phyloP scores from a whole-genome alignment of 805 yeast species.

The Teunomyces stri region DNA sequence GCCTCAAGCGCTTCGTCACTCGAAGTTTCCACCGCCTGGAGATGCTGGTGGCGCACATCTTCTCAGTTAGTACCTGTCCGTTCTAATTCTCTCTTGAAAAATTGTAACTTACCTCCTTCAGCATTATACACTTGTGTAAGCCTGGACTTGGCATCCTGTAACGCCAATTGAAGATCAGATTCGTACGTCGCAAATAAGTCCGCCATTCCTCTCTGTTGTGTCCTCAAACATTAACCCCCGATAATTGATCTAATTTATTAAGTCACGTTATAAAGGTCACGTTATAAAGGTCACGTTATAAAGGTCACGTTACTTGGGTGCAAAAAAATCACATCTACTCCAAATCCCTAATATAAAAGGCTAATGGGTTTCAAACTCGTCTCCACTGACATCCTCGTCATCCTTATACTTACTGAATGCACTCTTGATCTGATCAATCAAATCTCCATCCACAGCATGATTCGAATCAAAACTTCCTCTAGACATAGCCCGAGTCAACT shows the following conservation, averaged over 20 bases:
- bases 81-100: no score
- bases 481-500: conserved; percentile 17
- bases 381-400: conserved; percentile 47
- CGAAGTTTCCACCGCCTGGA: conserved; percentile 60
- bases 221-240: not conserved
- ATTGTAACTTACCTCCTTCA: conserved; percentile 37
- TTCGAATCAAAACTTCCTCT: conserved; percentile 30
- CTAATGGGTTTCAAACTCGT: conserved; percentile 48
- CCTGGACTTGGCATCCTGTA: conserved; percentile 67
- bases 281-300: conserved; percentile 2
- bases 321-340: not conserved
- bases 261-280: not conserved
- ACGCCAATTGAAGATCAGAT: conserved; percentile 67
- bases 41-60: conserved; percentile 52
- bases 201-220: conserved; percentile 26
- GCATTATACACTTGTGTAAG: conserved; percentile 52
- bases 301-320: conserved; percentile 4
- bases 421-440: conserved; percentile 33
- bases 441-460: conserved; percentile 29
- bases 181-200: conserved; percentile 65
- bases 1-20: conserved; percentile 81
- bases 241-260: no score
- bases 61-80: conserved; percentile 17
- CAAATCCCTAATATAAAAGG: not conserved
- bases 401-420: conserved; percentile 36